Conservation (phyloP, 2,329 filamentous ascomycete genomes). For the Pseudogymnoascus sp. region DNA sequence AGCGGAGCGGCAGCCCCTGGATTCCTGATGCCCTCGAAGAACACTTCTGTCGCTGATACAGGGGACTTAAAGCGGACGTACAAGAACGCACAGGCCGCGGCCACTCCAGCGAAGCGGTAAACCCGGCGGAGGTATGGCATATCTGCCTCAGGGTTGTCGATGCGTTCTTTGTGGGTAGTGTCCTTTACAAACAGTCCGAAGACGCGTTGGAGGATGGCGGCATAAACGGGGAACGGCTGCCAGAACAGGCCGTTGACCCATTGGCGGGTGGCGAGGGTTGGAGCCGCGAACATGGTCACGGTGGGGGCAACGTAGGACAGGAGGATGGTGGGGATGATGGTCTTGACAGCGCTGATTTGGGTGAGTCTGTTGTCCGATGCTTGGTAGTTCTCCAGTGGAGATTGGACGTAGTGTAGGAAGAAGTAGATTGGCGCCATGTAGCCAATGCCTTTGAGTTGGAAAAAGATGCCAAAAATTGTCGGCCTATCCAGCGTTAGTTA, state of each 20-base stretch:
- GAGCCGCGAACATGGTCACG: conserved; percentile 18
- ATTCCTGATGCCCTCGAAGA: conserved; percentile 22
- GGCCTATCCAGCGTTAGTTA: conserved; percentile 15
- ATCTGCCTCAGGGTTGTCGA: conserved; percentile 20
- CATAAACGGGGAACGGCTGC: conserved; percentile 21
- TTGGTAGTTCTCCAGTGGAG: conserved; percentile 27
- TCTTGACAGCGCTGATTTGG: conserved; percentile 22
- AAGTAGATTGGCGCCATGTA: conserved; percentile 30
- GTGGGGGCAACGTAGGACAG: conserved; percentile 23
- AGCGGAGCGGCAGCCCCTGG: conserved; percentile 13
- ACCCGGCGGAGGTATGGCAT: conserved; percentile 20
- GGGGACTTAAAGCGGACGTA: conserved; percentile 16
- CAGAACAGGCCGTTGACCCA: conserved; percentile 21
- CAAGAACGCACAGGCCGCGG: conserved; percentile 13
- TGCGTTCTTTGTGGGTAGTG: conserved; percentile 15
- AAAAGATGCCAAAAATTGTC: conserved; percentile 21
- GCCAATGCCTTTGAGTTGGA: conserved; percentile 26
- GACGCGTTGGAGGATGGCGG: conserved; percentile 15
- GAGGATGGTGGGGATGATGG: conserved; percentile 25
- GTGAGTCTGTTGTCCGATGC: conserved; percentile 28
- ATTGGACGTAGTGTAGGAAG: conserved; percentile 30
- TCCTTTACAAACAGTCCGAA: conserved; percentile 16
- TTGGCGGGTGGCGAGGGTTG: conserved; percentile 18
- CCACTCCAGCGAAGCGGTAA: conserved; percentile 16
- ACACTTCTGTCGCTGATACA: conserved; percentile 16